phyloP scores from a whole-genome alignment of 441 rosid genomes.

The Omphalea diandra region DNA sequence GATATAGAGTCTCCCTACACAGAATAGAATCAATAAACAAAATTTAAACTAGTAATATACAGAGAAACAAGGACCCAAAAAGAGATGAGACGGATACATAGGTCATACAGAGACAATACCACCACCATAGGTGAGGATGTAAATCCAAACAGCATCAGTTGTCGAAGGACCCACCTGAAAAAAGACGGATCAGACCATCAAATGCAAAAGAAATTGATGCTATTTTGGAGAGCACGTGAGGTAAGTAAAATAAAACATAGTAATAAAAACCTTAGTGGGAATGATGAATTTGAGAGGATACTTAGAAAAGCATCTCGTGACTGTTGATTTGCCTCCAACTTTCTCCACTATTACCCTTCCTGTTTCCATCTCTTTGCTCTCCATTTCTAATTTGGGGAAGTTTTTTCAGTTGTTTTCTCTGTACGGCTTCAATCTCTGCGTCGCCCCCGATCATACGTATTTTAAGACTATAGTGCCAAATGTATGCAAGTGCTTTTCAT shows the following conservation, averaged over 20 bases:
- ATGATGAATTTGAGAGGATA: constrained; percentile 95
- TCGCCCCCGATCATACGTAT: too few species aligned
- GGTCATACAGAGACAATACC: constrained; percentile 82
- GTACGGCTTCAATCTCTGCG: background rate
- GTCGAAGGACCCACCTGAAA: constrained; percentile 69
- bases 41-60: background rate
- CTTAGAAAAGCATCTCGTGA: constrained; percentile 72
- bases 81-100: constrained; percentile 6
- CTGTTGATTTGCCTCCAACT: constrained; percentile 69
- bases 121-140: constrained; percentile 86
- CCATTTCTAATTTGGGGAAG: background rate
- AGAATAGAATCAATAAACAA: constrained; percentile 4
- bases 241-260: background rate
- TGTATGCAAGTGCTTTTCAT: too few species aligned
- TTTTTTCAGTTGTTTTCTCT: background rate
- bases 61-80: background rate
- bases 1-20: constrained; percentile 78
- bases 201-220: background rate
- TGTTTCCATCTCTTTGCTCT: constrained; percentile 39
- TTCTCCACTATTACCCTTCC: constrained; percentile 71
- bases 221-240: background rate
- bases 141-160: constrained; percentile 86
- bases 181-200: constrained; percentile 7
- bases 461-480: too few species aligned
- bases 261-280: constrained; percentile 62